phyloP scores from a whole-genome alignment of 2,329 filamentous ascomycete genomes.

The Plenodomus lindquistii region DNA sequence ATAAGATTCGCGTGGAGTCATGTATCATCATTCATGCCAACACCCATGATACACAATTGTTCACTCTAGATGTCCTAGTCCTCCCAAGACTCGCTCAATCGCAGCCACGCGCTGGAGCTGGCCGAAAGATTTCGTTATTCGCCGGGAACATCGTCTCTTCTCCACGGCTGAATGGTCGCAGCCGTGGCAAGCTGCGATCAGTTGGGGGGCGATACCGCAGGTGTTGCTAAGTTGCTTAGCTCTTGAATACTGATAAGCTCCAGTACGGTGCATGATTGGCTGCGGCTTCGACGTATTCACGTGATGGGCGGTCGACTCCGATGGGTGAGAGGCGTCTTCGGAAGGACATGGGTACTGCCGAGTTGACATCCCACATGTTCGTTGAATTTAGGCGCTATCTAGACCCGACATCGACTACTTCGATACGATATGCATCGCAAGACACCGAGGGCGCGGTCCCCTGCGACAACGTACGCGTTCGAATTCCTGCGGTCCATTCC shows the following conservation, averaged over 20 bases:
- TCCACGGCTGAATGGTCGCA: conserved; percentile 27
- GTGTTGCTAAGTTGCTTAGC: conserved; percentile 28
- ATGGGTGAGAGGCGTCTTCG: conserved; percentile 16
- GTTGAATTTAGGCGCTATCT: conserved; percentile 7
- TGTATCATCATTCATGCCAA: conserved; percentile 32
- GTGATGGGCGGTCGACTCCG: conserved; percentile 37
- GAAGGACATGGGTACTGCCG: neutral
- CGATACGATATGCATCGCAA: conserved; percentile 24
- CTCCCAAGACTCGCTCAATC: conserved; percentile 15
- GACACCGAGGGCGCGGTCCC: conserved; percentile 28
- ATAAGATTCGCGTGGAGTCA: conserved; percentile 13
- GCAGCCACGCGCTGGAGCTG: conserved; percentile 30
- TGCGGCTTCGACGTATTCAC: conserved; percentile 11
- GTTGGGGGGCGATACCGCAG: conserved; percentile 21
- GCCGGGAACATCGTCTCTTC: conserved; percentile 26
- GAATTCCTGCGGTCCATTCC: neutral
- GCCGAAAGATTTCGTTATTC: conserved; percentile 34
- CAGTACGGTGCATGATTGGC: conserved; percentile 27
- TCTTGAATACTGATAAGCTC: neutral
- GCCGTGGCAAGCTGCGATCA: conserved; percentile 17
- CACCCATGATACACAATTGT: conserved; percentile 34
- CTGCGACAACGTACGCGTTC: neutral
- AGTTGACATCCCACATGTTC: conserved; percentile 22
- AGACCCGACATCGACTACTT: conserved; percentile 8
- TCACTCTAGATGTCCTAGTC: conserved; percentile 22